A percentile compares a stretch with the other conserved stretches of the same genome.
Evolutionary conservation across 768 basidiomycete species (phyloP).

Genomic region (Hygrocybe punicea): DNA sequence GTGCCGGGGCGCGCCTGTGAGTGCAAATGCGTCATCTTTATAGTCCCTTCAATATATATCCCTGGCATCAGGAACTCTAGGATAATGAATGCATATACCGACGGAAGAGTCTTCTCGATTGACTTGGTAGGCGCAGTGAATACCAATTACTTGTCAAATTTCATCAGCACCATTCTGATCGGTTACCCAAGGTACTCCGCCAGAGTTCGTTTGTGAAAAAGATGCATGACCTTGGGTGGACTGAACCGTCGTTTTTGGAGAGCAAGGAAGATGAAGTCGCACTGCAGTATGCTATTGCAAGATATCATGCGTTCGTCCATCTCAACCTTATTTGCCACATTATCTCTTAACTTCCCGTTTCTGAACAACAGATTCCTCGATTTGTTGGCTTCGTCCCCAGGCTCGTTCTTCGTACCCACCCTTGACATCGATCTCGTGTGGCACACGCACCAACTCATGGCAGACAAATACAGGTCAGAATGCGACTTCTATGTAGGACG

Average conservation of each 20-base stretch:
- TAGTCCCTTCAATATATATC: background rate
- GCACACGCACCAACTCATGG: conserved; percentile 70
- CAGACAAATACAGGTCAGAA: conserved; percentile 43
- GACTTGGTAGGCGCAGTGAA: conserved; percentile 57
- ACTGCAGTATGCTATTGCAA: conserved; percentile 47
- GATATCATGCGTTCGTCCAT: conserved; percentile 56
- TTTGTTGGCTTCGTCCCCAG: conserved; percentile 44
- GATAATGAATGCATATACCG: conserved; percentile 50
- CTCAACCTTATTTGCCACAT: background rate
- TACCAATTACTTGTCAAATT: background rate
- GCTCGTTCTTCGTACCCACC: conserved; percentile 52
- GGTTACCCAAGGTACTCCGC: conserved; percentile 44
- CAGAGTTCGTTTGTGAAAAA: conserved; percentile 55
- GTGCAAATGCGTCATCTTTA: background rate
- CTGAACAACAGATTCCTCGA: conserved; percentile 56
- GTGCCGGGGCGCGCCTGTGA: conserved; percentile 23
- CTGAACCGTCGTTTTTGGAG: conserved; percentile 41
- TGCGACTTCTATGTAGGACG: conserved; percentile 42
- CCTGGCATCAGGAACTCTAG: conserved; percentile 33
- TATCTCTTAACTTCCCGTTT: background rate
- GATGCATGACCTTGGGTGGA: conserved; percentile 54
- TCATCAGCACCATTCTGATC: no score
- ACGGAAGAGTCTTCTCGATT: conserved; percentile 52
- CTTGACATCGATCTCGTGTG: conserved; percentile 74
- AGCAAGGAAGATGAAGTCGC: conserved; percentile 35